phyloP scores from a whole-genome alignment of 768 basidiomycete species.

The Dentipellis fragilis region DNA sequence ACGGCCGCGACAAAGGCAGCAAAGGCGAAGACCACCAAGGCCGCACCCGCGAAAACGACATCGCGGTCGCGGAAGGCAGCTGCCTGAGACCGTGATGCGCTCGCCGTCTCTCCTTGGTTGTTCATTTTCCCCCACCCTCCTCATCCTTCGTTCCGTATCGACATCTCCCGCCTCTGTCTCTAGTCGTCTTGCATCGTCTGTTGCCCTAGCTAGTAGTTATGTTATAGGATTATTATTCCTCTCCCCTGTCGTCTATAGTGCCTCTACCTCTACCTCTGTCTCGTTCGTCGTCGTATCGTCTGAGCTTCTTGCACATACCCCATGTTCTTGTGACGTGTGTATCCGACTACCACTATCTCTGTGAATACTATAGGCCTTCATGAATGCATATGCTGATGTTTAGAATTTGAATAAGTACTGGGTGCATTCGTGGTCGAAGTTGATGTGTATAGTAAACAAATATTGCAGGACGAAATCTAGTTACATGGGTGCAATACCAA shows the following conservation, averaged over 20 bases:
- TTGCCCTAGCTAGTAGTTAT: constrained; percentile 7
- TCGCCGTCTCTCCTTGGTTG: no score
- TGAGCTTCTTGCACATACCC: background rate
- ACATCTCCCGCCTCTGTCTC: background rate
- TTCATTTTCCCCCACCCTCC: background rate
- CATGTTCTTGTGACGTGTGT: background rate
- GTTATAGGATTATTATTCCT: constrained; percentile 13
- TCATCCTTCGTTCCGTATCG: background rate
- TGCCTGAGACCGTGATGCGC: background rate
- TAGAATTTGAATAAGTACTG: background rate
- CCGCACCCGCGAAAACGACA: constrained; percentile 7
- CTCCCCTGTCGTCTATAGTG: background rate
- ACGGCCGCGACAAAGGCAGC: constrained; percentile 4
- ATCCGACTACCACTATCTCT: background rate
- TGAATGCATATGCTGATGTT: background rate
- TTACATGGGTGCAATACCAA: constrained; percentile 24
- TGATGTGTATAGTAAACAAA: no score
- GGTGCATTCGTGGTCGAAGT: background rate
- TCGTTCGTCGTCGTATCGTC: background rate
- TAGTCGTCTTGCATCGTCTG: background rate
- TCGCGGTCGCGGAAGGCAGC: background rate
- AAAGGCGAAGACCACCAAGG: background rate
- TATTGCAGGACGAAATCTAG: background rate
- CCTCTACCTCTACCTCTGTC: background rate
- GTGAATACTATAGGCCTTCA: background rate